Percentiles rank a stretch among this genome's conserved stretches.
These are phyloP conservation scores for Saccharomycopsis guyanensis DNA, from an alignment of 805 yeast species.

Conservation along the genomic window DNA sequence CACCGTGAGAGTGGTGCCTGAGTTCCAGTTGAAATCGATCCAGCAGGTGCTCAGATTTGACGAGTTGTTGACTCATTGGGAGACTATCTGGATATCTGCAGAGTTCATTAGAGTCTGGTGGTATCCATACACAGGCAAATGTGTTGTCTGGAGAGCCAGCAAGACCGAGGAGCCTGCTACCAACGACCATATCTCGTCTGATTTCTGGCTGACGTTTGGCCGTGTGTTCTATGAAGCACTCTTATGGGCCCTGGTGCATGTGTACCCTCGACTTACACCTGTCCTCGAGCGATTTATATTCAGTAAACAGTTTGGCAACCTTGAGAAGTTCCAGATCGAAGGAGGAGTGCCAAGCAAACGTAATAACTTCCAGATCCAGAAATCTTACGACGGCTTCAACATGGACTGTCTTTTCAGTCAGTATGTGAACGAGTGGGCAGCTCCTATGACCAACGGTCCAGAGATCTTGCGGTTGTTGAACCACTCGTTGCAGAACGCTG, in stretches of 20 bases:
- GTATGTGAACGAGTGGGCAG: slow-evolving; percentile 96
- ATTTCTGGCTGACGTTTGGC: slow-evolving; percentile 36
- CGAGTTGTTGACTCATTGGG: slow-evolving; percentile 63
- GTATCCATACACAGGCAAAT: slow-evolving; percentile 87
- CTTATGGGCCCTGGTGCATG: slow-evolving; percentile 68
- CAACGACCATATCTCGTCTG: not conserved
- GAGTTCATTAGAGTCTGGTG: slow-evolving; percentile 95
- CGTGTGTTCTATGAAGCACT: slow-evolving; percentile 72
- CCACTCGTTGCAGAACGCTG: slow-evolving; percentile 54
- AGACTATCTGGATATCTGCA: slow-evolving; percentile 74
- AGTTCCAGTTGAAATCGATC: slow-evolving; percentile 68
- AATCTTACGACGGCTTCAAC: slow-evolving; percentile 79
- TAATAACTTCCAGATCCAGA: slow-evolving; percentile 39
- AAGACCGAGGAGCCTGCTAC: slow-evolving; percentile 48
- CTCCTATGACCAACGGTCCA: slow-evolving; percentile 75
- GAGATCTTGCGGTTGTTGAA: slow-evolving; percentile 60
- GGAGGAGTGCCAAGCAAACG: slow-evolving; percentile 35
- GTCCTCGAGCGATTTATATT: slow-evolving; percentile 79
- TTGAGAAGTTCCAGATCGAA: slow-evolving; percentile 48
- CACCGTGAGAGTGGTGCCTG: slow-evolving; percentile 77
- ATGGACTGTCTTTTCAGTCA: slow-evolving; percentile 95
- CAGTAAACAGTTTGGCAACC: slow-evolving; percentile 70
- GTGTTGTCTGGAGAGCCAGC: slow-evolving; percentile 85
- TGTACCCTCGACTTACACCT: slow-evolving; percentile 76
- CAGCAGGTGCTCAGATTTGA: slow-evolving; percentile 80